A percentile compares a stretch with the other conserved stretches of the same genome.
These are phyloP conservation scores for Cornus florida DNA, from an alignment of 148 eudicot species.

Conservation along the genomic window DNA sequence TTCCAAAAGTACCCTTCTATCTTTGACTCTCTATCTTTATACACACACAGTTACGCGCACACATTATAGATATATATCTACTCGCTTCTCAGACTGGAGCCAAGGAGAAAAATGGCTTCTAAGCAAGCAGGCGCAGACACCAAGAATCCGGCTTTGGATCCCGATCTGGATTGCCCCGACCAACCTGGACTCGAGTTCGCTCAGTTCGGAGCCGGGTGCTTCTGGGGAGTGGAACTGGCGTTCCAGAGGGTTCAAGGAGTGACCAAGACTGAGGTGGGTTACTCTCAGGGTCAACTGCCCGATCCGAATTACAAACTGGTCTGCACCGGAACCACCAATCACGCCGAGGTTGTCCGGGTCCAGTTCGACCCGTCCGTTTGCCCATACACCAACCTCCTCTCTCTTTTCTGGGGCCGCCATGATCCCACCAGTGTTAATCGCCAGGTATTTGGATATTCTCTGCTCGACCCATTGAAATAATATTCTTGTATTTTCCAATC, in stretches of 20 bases:
- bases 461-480: not conserved
- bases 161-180: conserved; percentile 56
- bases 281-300: conserved; percentile 75
- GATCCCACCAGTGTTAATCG: conserved; percentile 93
- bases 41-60: too few species aligned
- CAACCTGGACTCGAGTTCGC: conserved; percentile 71
- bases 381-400: conserved; percentile 55
- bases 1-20: too few species aligned
- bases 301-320: conserved; percentile 68
- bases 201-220: conserved; percentile 92
- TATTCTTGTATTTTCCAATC: too few species aligned
- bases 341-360: conserved; percentile 78
- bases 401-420: conserved; percentile 78
- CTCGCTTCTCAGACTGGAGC: not conserved
- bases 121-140: not conserved
- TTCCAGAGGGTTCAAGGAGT: conserved; percentile 84
- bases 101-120: not conserved
- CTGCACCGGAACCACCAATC: conserved; percentile 72
- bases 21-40: too few species aligned
- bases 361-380: conserved; percentile 82
- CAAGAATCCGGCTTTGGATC: conserved; percentile 59
- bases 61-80: too few species aligned
- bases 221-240: conserved; percentile 94
- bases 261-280: conserved; percentile 82
- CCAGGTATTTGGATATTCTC: conserved; percentile 43